Evolutionary conservation across 2,329 filamentous ascomycete species (phyloP).

Genomic region (Phyllosticta citriasiana): DNA sequence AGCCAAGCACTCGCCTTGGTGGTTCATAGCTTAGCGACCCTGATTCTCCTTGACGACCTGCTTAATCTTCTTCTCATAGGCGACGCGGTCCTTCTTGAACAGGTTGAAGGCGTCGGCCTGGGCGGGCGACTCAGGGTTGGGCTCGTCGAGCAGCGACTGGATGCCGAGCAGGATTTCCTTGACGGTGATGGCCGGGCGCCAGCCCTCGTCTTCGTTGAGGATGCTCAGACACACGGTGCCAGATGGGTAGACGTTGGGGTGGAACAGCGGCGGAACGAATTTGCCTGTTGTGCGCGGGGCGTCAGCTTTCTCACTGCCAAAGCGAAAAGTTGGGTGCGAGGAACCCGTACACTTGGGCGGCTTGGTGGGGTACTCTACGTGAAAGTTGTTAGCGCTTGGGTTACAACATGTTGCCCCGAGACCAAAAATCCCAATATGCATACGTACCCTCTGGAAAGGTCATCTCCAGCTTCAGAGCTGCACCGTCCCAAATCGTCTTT

Average conservation of each 20-base stretch:
- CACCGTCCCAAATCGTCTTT: slow-evolving; percentile 97
- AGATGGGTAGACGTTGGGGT: slow-evolving; percentile 96
- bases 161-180: slow-evolving; percentile 96
- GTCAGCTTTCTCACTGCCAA: slow-evolving; percentile 6
- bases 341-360: slow-evolving; percentile 81
- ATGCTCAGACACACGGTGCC: slow-evolving; percentile 97
- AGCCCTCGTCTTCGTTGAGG: slow-evolving; percentile 94
- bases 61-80: slow-evolving; percentile 82
- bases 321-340: neutral
- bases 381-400: slow-evolving; percentile 1
- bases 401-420: neutral
- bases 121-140: slow-evolving; percentile 92
- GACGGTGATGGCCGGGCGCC: slow-evolving; percentile 97
- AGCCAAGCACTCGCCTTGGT: neutral
- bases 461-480: slow-evolving; percentile 88
- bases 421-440: neutral
- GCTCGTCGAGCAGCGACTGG: slow-evolving; percentile 89
- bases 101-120: slow-evolving; percentile 97
- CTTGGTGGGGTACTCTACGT: slow-evolving; percentile 90
- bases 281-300: slow-evolving; percentile 54
- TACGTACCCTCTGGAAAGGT: slow-evolving; percentile 81
- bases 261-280: slow-evolving; percentile 91
- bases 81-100: slow-evolving; percentile 77
- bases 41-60: slow-evolving; percentile 85
- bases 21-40: neutral